Evolutionary conservation across 164 flowering plant species (phyloP).

Genomic region (Brasenia schreberi): DNA sequence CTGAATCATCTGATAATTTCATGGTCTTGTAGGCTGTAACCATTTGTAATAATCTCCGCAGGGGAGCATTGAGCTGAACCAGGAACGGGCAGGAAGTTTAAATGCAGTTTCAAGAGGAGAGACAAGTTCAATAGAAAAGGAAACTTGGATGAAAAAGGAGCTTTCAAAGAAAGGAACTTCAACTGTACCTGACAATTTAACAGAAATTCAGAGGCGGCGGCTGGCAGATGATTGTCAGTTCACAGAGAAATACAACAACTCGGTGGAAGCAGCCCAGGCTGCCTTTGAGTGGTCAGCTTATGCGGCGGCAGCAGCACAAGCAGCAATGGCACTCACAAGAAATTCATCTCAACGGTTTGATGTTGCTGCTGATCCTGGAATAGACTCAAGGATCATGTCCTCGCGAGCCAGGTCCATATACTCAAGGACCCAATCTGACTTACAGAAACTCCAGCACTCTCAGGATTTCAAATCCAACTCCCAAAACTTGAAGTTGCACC

Average conservation of each 20-base stretch:
- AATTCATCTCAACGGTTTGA: too few species aligned
- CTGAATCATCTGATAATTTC: background rate
- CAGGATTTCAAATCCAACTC: too few species aligned
- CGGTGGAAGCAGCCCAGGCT: slow-evolving; percentile 43
- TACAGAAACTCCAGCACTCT: too few species aligned
- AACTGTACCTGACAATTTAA: slow-evolving; percentile 1
- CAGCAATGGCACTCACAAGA: slow-evolving; percentile 60
- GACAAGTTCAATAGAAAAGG: too few species aligned
- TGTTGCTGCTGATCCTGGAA: too few species aligned
- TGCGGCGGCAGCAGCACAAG: slow-evolving; percentile 77
- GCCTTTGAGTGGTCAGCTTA: slow-evolving; percentile 80
- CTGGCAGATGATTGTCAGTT: slow-evolving; percentile 9
- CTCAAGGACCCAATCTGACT: too few species aligned
- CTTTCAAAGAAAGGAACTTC: background rate
- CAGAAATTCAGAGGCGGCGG: slow-evolving; percentile 48
- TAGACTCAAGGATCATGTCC: too few species aligned
- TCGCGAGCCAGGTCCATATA: too few species aligned
- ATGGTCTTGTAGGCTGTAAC: background rate
- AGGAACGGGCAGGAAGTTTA: slow-evolving; percentile 8
- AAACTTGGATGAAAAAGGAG: slow-evolving; percentile 1
- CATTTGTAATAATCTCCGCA: background rate
- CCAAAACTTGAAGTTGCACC: too few species aligned
- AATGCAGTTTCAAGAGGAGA: background rate
- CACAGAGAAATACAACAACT: too few species aligned
- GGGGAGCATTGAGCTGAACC: slow-evolving; percentile 14